Evolutionary conservation across 116 monocot genomes (phyloP), one percentile per base, ranked within the genome.

Genomic region (Thalassia testudinum): DNA sequence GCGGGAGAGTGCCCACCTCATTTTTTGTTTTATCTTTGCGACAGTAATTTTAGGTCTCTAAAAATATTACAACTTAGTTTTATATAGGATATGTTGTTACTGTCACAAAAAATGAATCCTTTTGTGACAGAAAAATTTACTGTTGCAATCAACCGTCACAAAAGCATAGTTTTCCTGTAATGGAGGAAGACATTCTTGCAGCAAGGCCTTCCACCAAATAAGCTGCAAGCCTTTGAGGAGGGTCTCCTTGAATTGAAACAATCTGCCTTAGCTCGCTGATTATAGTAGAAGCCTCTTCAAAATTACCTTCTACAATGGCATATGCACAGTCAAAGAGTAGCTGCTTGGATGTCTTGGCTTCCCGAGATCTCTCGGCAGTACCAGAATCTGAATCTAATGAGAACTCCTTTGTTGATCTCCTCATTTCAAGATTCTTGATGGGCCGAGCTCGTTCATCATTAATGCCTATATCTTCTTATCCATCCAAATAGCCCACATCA

Each of bases 191-290:
- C 47, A 89, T 72, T 78, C 77, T 75, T 34, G 97, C 89, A 19
- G 77, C 85, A 29, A 97, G 85, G 2, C 85, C 89, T 67, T 97
- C 97, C 21, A 89, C 85, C 52, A 97, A 66, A 52, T 85, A 97
- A 24, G 89, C 89, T 28, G 88, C 85, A 30, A 97, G 73, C 62
- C 97, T 81, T 53, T 88, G 85, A 57, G 76, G 69, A 58, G 97
- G 97, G 47, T 89, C 82, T 14, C 97, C 97, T 62, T 89, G 85
- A 37, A 97, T 82, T 17, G 97, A 89, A 7, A 97, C 97, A 59
- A 74, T 62, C 50, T 75, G 76, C 22, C 85, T 61, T 24, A 97
- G 82, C 47, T 89, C 89, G 1, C 59, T 26, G 53, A 97, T 75
- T 47, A 79, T 74, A 27, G 52, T 29, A 16, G 72, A 65, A 24